Percentiles rank a stretch among this genome's conserved stretches.
phyloP scores from a whole-genome alignment of 164 flowering plant species.

The Vitis rupestris region DNA sequence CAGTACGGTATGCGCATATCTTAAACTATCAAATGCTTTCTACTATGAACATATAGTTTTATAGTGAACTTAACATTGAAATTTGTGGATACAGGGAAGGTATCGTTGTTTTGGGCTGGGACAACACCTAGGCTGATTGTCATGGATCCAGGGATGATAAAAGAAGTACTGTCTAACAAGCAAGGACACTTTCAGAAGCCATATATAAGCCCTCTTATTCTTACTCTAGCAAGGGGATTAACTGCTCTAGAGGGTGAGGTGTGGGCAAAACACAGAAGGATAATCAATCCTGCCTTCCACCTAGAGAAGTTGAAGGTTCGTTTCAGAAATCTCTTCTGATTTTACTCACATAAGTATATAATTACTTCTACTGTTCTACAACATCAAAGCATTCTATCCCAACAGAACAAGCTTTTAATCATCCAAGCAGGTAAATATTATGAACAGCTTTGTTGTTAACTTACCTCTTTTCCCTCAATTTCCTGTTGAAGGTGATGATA shows the following conservation, averaged over 20 bases:
- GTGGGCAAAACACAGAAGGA: slow-evolving; percentile 31
- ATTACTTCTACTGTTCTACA: background rate
- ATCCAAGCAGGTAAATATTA: no score
- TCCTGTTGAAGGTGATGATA: slow-evolving; percentile 11
- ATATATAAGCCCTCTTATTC: background rate
- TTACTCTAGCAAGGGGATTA: background rate
- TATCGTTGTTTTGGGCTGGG: slow-evolving; percentile 21
- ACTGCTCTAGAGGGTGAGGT: slow-evolving; percentile 15
- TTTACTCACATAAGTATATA: background rate
- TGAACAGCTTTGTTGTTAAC: background rate
- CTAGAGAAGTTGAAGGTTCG: slow-evolving; percentile 27
- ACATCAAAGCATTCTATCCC: background rate
- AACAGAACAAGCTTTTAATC: background rate
- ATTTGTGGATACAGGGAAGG: no score
- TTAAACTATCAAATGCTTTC: no score
- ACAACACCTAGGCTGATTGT: slow-evolving; percentile 22
- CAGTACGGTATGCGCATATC: slow-evolving; percentile 21
- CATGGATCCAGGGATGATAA: slow-evolving; percentile 24
- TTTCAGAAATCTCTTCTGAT: background rate
- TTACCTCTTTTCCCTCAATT: background rate
- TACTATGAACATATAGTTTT: no score
- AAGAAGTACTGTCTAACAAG: slow-evolving; percentile 18
- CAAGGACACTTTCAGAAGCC: slow-evolving; percentile 13
- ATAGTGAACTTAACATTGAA: no score
- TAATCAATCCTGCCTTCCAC: slow-evolving; percentile 28